Conservation (phyloP, 768 basidiomycete genomes). For the Kwoniella dendrophila region DNA sequence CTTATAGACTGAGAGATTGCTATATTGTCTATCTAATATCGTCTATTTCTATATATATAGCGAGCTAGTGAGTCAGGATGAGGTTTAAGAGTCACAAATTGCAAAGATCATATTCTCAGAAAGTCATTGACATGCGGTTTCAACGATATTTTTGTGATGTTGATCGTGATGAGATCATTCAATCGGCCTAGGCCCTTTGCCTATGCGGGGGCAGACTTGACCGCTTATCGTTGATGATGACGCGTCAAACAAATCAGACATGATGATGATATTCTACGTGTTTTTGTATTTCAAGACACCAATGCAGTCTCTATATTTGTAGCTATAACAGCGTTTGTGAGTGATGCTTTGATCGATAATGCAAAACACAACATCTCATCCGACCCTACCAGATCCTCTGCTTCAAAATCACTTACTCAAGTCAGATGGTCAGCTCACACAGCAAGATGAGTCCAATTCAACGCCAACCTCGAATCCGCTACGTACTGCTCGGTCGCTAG, state of each 20-base stretch:
- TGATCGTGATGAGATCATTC: not conserved
- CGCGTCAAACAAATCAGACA: not conserved
- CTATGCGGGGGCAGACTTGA: not conserved
- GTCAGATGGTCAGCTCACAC: not conserved
- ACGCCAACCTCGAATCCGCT: conserved; percentile 16
- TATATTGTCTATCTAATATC: not conserved
- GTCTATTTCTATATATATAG: not conserved
- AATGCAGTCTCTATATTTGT: too few species aligned
- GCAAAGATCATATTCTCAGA: too few species aligned
- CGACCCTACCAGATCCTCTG: not conserved
- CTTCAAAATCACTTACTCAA: not conserved
- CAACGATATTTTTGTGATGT: too few species aligned
- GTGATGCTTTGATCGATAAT: too few species aligned
- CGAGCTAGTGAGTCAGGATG: not conserved
- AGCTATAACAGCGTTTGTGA: too few species aligned
- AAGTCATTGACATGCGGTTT: too few species aligned
- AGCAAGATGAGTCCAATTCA: not conserved
- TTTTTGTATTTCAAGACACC: too few species aligned
- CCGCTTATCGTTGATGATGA: conserved; percentile 6
- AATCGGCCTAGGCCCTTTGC: not conserved
- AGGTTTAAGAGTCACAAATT: too few species aligned
- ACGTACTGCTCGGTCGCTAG: conserved; percentile 62
- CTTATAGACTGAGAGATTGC: not conserved
- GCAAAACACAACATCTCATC: too few species aligned
- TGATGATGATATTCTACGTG: conserved; percentile 2